A percentile compares a stretch with the other conserved stretches of the same genome.
Conservation (phyloP, 2,329 filamentous ascomycete species). For the Fusarium nurragi region DNA sequence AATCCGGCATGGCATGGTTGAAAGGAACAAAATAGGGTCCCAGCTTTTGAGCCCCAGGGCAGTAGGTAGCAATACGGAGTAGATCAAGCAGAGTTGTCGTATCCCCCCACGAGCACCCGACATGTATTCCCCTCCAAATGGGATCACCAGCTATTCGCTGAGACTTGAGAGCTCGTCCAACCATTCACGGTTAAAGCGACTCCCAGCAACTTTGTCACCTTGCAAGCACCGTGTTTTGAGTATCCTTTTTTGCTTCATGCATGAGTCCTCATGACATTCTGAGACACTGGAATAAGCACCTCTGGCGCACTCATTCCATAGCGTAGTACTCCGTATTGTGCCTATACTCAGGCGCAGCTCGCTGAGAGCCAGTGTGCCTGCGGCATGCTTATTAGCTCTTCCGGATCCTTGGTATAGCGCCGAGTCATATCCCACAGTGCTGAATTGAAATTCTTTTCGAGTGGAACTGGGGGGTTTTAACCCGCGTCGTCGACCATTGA, state of each 20-base stretch:
- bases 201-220: constrained; percentile 11
- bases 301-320: background rate
- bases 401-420: constrained; percentile 20
- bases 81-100: constrained; percentile 16
- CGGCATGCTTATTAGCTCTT: constrained; percentile 20
- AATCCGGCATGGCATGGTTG: background rate
- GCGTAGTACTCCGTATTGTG: background rate
- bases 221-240: constrained; percentile 17
- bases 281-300: constrained; percentile 17
- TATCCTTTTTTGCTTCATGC: background rate
- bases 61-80: background rate
- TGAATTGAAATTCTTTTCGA: constrained; percentile 13
- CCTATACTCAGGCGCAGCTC: background rate
- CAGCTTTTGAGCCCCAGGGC: constrained; percentile 12
- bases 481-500: constrained; percentile 38
- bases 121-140: constrained; percentile 35
- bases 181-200: constrained; percentile 25
- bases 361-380: constrained; percentile 3
- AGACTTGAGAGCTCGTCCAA: constrained; percentile 20
- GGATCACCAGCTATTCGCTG: constrained; percentile 40
- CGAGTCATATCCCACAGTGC: constrained; percentile 24
- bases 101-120: constrained; percentile 21
- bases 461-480: constrained; percentile 28
- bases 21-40: constrained; percentile 13
- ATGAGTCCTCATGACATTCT: constrained; percentile 15